Percentiles rank a stretch among this genome's conserved stretches.
These are phyloP conservation scores for Aspergillus bridgeri DNA, from an alignment of 495 filamentous ascomycete genomes.

Conservation along the genomic window DNA sequence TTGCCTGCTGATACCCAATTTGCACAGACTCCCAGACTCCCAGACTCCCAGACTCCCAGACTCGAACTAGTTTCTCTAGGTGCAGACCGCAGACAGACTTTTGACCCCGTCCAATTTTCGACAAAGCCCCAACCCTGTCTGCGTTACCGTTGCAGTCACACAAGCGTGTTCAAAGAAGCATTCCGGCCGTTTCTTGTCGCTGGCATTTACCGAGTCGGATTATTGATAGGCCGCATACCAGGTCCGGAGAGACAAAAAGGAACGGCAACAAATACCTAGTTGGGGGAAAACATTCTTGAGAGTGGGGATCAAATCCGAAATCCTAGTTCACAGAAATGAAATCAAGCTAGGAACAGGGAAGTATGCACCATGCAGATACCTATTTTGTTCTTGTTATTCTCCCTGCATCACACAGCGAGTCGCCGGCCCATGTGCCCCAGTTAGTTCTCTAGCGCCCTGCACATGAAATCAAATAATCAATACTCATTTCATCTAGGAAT, in stretches of 20 bases:
- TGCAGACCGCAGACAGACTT: background rate
- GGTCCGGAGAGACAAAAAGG: background rate
- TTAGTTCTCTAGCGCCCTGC: background rate
- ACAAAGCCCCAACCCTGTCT: background rate
- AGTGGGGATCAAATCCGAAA: too few species aligned
- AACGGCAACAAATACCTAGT: background rate
- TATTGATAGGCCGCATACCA: background rate
- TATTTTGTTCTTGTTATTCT: background rate
- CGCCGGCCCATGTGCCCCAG: background rate
- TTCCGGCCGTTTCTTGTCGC: background rate
- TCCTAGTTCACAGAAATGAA: too few species aligned
- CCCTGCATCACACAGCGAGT: background rate
- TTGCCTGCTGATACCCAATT: background rate
- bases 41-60: too few species aligned
- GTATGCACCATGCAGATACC: too few species aligned
- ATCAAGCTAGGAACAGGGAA: too few species aligned
- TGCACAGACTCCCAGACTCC: too few species aligned
- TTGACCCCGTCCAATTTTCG: background rate
- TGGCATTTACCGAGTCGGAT: background rate
- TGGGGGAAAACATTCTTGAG: background rate
- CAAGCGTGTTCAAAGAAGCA: background rate
- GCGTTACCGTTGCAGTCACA: background rate
- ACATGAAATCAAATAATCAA: too few species aligned
- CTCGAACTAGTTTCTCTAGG: background rate
- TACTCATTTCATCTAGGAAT: background rate